Evolutionary conservation across 1,284 basidiomycete genomes (phyloP).

Genomic region (Melampsora larici-populina): DNA sequence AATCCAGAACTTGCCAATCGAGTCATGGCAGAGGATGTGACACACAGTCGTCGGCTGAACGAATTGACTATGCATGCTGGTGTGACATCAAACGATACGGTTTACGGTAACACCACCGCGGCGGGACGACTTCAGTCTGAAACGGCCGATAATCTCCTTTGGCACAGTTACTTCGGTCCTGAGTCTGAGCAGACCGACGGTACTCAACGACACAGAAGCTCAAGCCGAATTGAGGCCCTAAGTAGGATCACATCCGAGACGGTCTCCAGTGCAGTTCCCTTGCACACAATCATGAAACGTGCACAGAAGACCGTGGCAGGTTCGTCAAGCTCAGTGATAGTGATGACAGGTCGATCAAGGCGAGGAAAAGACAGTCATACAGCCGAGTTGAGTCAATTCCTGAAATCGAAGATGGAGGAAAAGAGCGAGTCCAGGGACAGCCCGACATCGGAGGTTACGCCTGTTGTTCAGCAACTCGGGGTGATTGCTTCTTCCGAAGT

Average conservation of each 20-base stretch:
- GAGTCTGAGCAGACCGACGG: neutral
- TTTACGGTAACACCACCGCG: conserved; percentile 16
- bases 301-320: neutral
- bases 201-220: neutral
- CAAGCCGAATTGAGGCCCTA: neutral
- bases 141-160: conserved; percentile 35
- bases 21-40: conserved; percentile 48
- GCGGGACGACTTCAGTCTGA: conserved; percentile 19
- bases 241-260: conserved; percentile 9
- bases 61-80: conserved; percentile 26
- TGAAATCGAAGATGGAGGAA: conserved; percentile 15
- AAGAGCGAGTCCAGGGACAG: conserved; percentile 1
- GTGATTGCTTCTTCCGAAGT: conserved; percentile 36
- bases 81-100: conserved; percentile 14
- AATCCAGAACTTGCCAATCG: conserved; percentile 55
- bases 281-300: conserved; percentile 11
- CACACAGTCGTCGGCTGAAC: conserved; percentile 18
- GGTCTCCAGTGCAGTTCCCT: conserved; percentile 13
- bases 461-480: conserved; percentile 13
- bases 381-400: conserved; percentile 24
- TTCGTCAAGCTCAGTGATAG: neutral
- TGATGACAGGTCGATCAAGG: conserved; percentile 34
- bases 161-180: neutral
- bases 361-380: conserved; percentile 27
- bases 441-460: neutral